Base-by-base conservation (phyloP, 306 rosid genomes). In the Vigna radiata region DNA sequence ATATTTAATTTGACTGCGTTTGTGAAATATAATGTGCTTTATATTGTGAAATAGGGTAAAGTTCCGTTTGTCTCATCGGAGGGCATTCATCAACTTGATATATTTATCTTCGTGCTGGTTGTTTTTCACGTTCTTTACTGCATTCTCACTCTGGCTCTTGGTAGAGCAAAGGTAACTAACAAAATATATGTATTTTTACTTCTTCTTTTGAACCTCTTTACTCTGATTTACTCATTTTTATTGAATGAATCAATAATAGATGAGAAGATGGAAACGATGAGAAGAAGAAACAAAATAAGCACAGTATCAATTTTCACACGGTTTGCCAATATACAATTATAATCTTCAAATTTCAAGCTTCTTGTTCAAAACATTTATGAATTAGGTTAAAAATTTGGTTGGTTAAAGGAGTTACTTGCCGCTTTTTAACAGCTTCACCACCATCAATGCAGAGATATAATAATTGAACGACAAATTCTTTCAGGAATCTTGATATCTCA, bases 91-190 rank as follows among this genome's bases (percentile, higher is more conserved):
- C 98, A 93, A 71, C 89, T 93, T 12, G 97, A 93, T 72, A 91
- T 87, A 70, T 93, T 93, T 50, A 93, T 93, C 71, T 93, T 93
- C 69, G 94, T 83, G 36, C 66, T 93, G 77, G 97, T 96, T 43
- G 61, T 87, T 70, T 93, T 80, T 58, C 98, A 93, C 46, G 85
- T 91, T 6, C 85, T 91, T 31, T 88, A 87, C 70, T 91, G 98
- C 85, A 47, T 89, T 19, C 85, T 90, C 64, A 93, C 97, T 43
- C 74, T 90, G 76, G 93, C 80, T 77, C 74, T 93, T 13, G 94
- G 95, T 4, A 81, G 88, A 77, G 89, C 88, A 58, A 93, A 93
- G 97, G 98, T 89, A 73, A 41, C 3, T 9, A 44, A 36, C 4
- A 60, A 55, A 54, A 21, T 4, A 23, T 23, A 23, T 11, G 13